A percentile compares a stretch with the other conserved stretches of the same genome.
phyloP scores from a whole-genome alignment of 345 rosid species.

The Lumnitzera littorea region DNA sequence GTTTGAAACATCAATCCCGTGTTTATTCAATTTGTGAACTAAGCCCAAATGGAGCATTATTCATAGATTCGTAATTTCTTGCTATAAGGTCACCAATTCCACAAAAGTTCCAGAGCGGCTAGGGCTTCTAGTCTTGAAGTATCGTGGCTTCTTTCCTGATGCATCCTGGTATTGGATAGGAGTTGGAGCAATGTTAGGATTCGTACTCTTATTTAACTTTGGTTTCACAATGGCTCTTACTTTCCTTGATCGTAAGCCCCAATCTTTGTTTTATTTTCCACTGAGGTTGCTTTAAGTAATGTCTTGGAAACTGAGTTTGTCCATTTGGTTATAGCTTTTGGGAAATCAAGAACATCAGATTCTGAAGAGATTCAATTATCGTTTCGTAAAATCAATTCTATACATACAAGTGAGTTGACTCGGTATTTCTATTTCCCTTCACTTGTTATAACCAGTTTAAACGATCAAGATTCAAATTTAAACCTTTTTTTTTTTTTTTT shows the following conservation, averaged over 20 bases:
- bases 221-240: constrained; percentile 41
- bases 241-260: constrained; percentile 37
- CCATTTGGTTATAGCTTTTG: constrained; percentile 19
- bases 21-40: too few species aligned
- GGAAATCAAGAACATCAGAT: constrained; percentile 14
- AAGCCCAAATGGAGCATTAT: too few species aligned
- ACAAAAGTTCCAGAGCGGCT: constrained; percentile 10
- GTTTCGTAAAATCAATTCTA: background rate
- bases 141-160: constrained; percentile 32
- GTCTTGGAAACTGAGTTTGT: background rate
- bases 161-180: constrained; percentile 71
- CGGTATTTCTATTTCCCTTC: background rate
- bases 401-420: background rate
- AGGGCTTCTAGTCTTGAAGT: constrained; percentile 39
- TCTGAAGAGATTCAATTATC: constrained; percentile 17
- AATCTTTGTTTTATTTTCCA: background rate
- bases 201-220: constrained; percentile 38
- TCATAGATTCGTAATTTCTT: background rate
- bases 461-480: too few species aligned
- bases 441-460: too few species aligned
- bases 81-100: constrained; percentile 3
- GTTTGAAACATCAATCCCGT: too few species aligned
- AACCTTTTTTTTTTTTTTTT: background rate
- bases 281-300: background rate
- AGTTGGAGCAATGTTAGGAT: constrained; percentile 47